phyloP scores from a whole-genome alignment of 228 moss, liverwort and hornwort species.

The Sphagnum magellanicum region DNA sequence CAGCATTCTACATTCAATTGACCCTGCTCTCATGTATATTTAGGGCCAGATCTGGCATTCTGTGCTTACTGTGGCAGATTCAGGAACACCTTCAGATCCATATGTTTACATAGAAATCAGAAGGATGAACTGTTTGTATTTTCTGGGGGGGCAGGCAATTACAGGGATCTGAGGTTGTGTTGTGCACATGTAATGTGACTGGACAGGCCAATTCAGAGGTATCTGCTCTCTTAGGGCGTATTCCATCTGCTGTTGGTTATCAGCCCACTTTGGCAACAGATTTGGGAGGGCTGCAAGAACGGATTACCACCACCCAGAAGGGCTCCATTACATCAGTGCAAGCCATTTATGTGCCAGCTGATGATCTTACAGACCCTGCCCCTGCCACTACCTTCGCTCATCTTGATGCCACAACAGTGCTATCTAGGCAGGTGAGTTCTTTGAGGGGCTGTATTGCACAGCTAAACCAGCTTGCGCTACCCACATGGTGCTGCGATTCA shows the following conservation, averaged over 20 bases:
- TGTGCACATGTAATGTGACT: not conserved
- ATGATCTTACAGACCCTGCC: slow-evolving; percentile 95
- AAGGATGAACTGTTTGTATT: too few species aligned
- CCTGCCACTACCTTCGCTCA: slow-evolving; percentile 97
- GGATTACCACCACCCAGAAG: slow-evolving; percentile 87
- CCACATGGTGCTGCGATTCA: too few species aligned
- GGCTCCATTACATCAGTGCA: slow-evolving; percentile 97
- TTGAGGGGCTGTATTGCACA: too few species aligned
- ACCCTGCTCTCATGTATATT: too few species aligned
- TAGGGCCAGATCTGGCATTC: too few species aligned
- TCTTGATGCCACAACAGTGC: slow-evolving; percentile 93
- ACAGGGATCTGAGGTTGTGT: too few species aligned
- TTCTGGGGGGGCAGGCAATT: too few species aligned
- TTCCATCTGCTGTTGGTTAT: slow-evolving; percentile 96
- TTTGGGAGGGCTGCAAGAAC: slow-evolving; percentile 93
- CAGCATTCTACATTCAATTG: too few species aligned
- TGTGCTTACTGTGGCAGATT: too few species aligned
- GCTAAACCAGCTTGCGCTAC: too few species aligned
- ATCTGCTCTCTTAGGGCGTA: slow-evolving; percentile 92
- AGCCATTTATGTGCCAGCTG: slow-evolving; percentile 93
- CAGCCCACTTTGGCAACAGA: slow-evolving; percentile 94
- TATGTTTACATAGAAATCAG: too few species aligned
- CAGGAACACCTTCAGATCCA: too few species aligned
- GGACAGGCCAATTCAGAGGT: slow-evolving; percentile 87
- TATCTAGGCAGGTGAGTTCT: slow-evolving; percentile 66